Conservation (phyloP, 2,329 filamentous ascomycete genomes). For the Canariomyces notabilis region DNA sequence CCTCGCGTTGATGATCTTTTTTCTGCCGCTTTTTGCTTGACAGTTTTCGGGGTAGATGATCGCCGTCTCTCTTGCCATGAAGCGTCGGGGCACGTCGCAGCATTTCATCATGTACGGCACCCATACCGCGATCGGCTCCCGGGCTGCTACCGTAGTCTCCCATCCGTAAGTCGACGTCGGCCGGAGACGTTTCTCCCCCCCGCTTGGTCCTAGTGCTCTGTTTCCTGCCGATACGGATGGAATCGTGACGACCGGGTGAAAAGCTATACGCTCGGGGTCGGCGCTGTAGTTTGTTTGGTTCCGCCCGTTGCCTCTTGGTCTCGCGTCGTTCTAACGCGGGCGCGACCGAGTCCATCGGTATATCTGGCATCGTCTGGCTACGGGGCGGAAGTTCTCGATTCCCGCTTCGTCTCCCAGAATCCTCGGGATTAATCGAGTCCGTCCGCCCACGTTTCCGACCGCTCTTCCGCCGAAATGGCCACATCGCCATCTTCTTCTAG, state of each 20-base stretch:
- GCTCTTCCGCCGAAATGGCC: constrained; percentile 74
- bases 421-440: constrained; percentile 50
- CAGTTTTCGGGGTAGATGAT: constrained; percentile 59
- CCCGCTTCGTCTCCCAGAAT: constrained; percentile 23
- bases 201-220: constrained; percentile 23
- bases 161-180: constrained; percentile 12
- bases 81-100: constrained; percentile 47
- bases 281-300: constrained; percentile 45
- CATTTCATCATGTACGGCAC: constrained; percentile 22
- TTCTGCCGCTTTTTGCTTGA: constrained; percentile 76
- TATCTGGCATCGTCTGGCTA: constrained; percentile 31
- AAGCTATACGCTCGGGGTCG: constrained; percentile 54
- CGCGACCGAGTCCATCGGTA: constrained; percentile 13
- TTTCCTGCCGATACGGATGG: constrained; percentile 38
- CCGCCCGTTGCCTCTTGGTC: constrained; percentile 40
- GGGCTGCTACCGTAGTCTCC: constrained; percentile 2
- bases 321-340: constrained; percentile 22
- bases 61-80: constrained; percentile 56
- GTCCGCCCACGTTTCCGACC: constrained; percentile 56
- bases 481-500: constrained; percentile 60
- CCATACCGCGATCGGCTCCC: constrained; percentile 5
- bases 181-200: constrained; percentile 29
- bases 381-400: constrained; percentile 30
- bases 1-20: constrained; percentile 72
- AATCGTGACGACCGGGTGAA: constrained; percentile 55